phyloP scores from a whole-genome alignment of 805 yeast genomes.

The Wickerhamomyces bovis region DNA sequence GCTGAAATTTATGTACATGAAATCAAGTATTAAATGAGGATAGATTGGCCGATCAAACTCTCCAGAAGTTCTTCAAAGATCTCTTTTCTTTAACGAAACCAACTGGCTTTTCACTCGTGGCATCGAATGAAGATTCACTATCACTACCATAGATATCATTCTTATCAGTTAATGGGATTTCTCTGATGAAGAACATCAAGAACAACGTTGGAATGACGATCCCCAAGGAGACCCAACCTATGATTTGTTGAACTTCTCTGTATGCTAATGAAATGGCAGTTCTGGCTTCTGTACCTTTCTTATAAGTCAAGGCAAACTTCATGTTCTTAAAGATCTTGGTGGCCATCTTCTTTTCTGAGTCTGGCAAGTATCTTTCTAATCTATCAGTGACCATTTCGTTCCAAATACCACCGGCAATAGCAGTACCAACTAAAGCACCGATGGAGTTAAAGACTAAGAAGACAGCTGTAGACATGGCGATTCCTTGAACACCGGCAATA shows the following conservation, averaged over 20 bases:
- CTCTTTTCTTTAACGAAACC: background rate
- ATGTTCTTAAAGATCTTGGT: slow-evolving; percentile 22
- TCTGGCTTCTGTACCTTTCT: slow-evolving; percentile 23
- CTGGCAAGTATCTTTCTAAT: slow-evolving; percentile 21
- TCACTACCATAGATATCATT: slow-evolving; percentile 18
- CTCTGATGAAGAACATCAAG: slow-evolving; percentile 24
- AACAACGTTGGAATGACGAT: slow-evolving; percentile 23
- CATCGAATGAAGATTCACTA: slow-evolving; percentile 1
- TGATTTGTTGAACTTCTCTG: slow-evolving; percentile 26
- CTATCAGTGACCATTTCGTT: slow-evolving; percentile 18
- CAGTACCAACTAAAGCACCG: slow-evolving; percentile 26
- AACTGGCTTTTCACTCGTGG: background rate
- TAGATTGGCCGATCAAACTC: background rate
- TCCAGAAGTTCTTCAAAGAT: background rate
- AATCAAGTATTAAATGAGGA: background rate
- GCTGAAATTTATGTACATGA: background rate
- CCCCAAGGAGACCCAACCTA: slow-evolving; percentile 27
- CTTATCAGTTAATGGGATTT: slow-evolving; percentile 21
- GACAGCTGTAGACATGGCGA: slow-evolving; percentile 28
- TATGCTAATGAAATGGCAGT: slow-evolving; percentile 26
- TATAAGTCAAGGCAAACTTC: slow-evolving; percentile 20
- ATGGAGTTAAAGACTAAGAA: slow-evolving; percentile 24
- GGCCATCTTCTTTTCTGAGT: slow-evolving; percentile 14
- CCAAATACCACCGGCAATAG: slow-evolving; percentile 27
- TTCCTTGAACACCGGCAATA: slow-evolving; percentile 23